Percentiles rank a stretch among this genome's conserved stretches.
Evolutionary conservation across 163 green algal genomes (phyloP).

Genomic region (Volvox carteri): DNA sequence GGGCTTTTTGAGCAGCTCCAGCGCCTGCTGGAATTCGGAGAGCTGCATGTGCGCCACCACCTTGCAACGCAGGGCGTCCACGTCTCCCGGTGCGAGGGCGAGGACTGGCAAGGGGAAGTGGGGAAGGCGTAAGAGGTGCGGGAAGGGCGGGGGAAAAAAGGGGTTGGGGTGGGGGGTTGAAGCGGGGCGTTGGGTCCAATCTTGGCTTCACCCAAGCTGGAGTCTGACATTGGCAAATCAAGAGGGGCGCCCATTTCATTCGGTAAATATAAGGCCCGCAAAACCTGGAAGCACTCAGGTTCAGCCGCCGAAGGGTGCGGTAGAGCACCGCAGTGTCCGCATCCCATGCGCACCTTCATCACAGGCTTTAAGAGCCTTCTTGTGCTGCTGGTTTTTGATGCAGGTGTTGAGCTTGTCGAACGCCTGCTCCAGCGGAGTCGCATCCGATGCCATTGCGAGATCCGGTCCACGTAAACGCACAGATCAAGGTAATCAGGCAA

Average conservation of each 20-base stretch:
- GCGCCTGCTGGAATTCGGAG: constrained; percentile 74
- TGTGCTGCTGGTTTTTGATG: constrained; percentile 77
- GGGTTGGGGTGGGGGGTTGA: not conserved
- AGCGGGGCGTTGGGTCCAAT: not conserved
- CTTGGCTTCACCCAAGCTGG: no score
- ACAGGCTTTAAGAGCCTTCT: constrained; percentile 78
- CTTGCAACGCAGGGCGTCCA: constrained; percentile 83
- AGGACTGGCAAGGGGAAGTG: constrained; percentile 75
- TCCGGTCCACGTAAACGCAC: not conserved
- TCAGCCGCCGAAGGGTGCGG: no score
- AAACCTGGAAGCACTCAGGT: no score
- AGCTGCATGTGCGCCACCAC: constrained; percentile 78
- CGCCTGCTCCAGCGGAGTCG: constrained; percentile 58
- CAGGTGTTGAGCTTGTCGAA: constrained; percentile 78
- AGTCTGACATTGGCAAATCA: no score
- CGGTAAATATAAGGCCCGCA: no score
- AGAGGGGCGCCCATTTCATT: no score
- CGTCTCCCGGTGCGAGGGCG: constrained; percentile 73
- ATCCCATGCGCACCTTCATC: constrained; percentile 80
- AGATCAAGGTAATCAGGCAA: not conserved
- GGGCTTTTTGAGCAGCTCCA: constrained; percentile 61
- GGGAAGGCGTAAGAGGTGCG: not conserved
- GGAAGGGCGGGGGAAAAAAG: not conserved
- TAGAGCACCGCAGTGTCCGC: no score
- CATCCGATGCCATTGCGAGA: constrained; percentile 16